Conservation (phyloP, 163 green algal species). For the Scenedesmus sp. region DNA sequence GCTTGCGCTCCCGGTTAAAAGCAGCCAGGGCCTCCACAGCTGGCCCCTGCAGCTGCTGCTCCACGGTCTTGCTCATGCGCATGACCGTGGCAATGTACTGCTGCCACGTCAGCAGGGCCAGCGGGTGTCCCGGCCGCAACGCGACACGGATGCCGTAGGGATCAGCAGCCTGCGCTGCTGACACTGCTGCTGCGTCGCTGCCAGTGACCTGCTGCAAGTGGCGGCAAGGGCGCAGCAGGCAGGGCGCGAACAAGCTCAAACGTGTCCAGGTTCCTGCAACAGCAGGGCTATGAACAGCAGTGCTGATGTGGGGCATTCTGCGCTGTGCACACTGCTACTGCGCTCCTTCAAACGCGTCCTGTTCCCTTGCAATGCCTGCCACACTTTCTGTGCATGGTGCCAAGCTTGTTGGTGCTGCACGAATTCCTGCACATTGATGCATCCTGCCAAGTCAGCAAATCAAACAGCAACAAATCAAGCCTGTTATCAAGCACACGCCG, state of each 20-base stretch:
- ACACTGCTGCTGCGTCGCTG: background rate
- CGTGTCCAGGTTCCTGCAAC: no score
- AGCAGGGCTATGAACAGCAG: no score
- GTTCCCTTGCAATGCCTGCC: no score
- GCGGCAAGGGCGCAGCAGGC: background rate
- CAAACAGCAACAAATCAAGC: no score
- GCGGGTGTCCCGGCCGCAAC: conserved; percentile 27
- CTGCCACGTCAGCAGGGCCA: conserved; percentile 49
- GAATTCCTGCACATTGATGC: no score
- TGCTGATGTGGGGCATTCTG: no score
- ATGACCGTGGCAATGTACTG: conserved; percentile 33
- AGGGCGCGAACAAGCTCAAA: background rate
- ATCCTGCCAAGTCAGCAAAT: no score
- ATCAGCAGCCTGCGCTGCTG: conserved; percentile 31
- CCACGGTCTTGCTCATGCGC: conserved; percentile 29
- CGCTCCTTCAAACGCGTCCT: no score
- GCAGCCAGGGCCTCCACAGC: conserved; percentile 17
- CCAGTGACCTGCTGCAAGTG: conserved; percentile 27
- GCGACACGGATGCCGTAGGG: conserved; percentile 47
- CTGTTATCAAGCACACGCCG: no score
- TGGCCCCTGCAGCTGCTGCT: conserved; percentile 45
- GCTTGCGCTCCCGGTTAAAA: conserved; percentile 37
- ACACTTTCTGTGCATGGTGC: no score
- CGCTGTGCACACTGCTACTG: no score
- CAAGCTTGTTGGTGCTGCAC: no score